Evolutionary conservation across 192 early-diverging fungal species (phyloP), one percentile per base, ranked within the genome.

Genomic region (Endogone sp.): DNA sequence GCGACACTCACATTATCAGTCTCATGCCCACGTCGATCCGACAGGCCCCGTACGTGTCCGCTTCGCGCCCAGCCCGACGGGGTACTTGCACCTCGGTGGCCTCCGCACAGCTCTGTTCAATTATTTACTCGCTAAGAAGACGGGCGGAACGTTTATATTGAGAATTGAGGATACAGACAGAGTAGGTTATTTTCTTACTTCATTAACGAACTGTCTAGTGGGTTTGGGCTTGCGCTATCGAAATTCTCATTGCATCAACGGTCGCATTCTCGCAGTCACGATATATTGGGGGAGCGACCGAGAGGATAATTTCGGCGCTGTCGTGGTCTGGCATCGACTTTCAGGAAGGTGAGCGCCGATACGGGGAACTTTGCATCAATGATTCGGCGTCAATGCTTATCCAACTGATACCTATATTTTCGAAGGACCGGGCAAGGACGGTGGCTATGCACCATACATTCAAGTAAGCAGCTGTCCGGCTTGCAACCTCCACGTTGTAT

Each of bases 101-200:
- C 82, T 98, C 57, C 86, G 96, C 27, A 98, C 96, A 2, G 93
- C 94, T 10, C 84, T 98, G 62, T 98, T 91, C 76, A 96, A 96
- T 82, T 94, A 90, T 67, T 79, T 96, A 29, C 73, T 95, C 20
- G 89, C 96, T 2, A 82, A 85, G n/a, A 81, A 90, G 56, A 81
- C 83, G 8, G 84, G 87, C 23, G 94, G 93, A 6, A 63, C 72
- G 24, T 95, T 95, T 79, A 80, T 96, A 61, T 72, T 98, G 64
- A 86, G 96, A 67, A 94, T 98, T 65, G 96, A 98, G 69, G 96
- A 98, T 75, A 98, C 96, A 2, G 96, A 98, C 78, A 81, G 81
- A 69, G 88, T 89, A 75, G 28, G 32, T 20, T 11, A 56, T 54
- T 22, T 27, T 56, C 63, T 66, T 25, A 22, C 3, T 54, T 29